Base-by-base conservation (phyloP, 2,329 filamentous ascomycete genomes). In the Pseudodiploospora longispora region DNA sequence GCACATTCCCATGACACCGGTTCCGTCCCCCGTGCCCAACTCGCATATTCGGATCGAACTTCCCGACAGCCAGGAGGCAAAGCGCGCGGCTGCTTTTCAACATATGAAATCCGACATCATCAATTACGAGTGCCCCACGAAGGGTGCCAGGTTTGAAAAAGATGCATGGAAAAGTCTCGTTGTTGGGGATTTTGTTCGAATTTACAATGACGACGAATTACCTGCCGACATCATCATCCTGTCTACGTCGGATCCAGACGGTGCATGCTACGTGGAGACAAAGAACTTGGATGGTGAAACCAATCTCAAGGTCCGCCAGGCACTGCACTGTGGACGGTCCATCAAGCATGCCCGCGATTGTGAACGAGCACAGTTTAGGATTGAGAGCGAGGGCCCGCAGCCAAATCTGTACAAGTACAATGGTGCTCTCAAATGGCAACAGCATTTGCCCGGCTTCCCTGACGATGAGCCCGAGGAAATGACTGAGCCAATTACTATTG, bases 211-310 rank as follows among this genome's bases (percentile, higher is more conserved):
- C 53, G 93, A 98, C 58, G 89, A 95, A 55, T 80, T 98, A 27
- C 94, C 93, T 1, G 91, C 93, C 39, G 93, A 98, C 64, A 73
- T 98, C 38, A 83, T 97, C 39, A 85, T 98, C 36, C 69, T 98
- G 27, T 87, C 93, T 3, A 97, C 93, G 0, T 95, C 93, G 3
- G 93, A 97, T 55, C 77, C 85, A 1, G 93, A 98, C 55, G 93
- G 93, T 41, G 87, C 87, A 33, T 98, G 93, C 65, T 98, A 96
- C 56, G 85, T 98, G 27, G 93, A 98, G 66, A 98, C 93, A 3
- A 98, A 97, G 71, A 97, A 95, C 61, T 63, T 98, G 70, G 93
- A 98, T 58, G 93, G 93, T 41, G 93, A 98, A 68, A 98, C 93
- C 3, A 98, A 98, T 57, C 70, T 98, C 50, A 98, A 98, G 66